A percentile compares a stretch with the other conserved stretches of the same genome.
Conservation (phyloP, 2,329 filamentous ascomycete genomes). For the Triangularia setosa region DNA sequence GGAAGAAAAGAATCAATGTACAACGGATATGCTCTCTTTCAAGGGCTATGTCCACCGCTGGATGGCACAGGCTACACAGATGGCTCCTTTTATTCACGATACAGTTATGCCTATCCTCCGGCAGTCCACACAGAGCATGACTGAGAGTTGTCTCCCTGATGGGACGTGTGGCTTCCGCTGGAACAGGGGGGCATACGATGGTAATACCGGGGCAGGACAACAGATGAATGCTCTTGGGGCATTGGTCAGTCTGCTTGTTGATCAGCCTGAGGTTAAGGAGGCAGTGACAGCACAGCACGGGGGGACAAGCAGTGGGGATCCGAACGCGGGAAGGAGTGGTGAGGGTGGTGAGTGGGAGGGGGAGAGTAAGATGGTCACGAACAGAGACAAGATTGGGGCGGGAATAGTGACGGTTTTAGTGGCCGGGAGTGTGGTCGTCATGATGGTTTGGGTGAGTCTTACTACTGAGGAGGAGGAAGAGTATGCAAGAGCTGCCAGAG, state of each 20-base stretch:
- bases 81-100: slow-evolving; percentile 45
- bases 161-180: slow-evolving; percentile 49
- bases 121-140: slow-evolving; percentile 45
- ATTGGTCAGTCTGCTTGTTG: slow-evolving; percentile 42
- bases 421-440: slow-evolving; percentile 32
- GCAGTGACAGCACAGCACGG: slow-evolving; percentile 40
- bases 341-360: slow-evolving; percentile 1
- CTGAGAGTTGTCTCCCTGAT: slow-evolving; percentile 42
- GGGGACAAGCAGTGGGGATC: slow-evolving; percentile 37
- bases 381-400: slow-evolving; percentile 39
- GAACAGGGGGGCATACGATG: slow-evolving; percentile 43
- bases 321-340: slow-evolving; percentile 28
- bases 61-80: slow-evolving; percentile 44
- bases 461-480: slow-evolving; percentile 10
- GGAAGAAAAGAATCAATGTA: slow-evolving; percentile 43
- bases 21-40: slow-evolving; percentile 56
- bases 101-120: slow-evolving; percentile 43
- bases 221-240: slow-evolving; percentile 50
- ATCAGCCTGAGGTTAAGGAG: slow-evolving; percentile 15
- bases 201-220: slow-evolving; percentile 48
- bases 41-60: slow-evolving; percentile 52
- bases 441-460: slow-evolving; percentile 23
- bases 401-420: slow-evolving; percentile 38
- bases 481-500: neutral
- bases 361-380: slow-evolving; percentile 21